A percentile compares a stretch with the other conserved stretches of the same genome.
These are phyloP conservation scores for Eucalyptus grandis DNA, from an alignment of 345 rosid genomes.

Conservation along the genomic window DNA sequence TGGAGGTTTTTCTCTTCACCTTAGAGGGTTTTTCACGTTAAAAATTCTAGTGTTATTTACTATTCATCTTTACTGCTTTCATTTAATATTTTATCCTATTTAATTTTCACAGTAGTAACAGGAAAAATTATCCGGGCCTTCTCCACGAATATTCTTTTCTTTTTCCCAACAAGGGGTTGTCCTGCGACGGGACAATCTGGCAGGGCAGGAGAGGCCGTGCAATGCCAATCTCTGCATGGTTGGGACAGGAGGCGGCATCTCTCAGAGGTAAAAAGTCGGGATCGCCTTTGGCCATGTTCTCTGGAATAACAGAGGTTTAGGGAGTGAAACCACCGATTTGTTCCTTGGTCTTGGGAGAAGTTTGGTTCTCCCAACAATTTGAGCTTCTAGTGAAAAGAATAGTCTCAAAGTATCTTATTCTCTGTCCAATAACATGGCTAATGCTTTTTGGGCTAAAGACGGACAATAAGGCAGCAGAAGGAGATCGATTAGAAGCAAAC, in stretches of 20 bases:
- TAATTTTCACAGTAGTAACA: too few species aligned
- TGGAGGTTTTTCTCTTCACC: too few species aligned
- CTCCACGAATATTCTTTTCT: too few species aligned
- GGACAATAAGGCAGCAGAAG: neutral
- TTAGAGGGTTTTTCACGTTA: too few species aligned
- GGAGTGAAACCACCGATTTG: neutral
- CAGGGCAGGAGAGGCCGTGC: neutral
- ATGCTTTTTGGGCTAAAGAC: neutral
- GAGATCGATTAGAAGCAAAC: neutral
- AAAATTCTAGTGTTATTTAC: too few species aligned
- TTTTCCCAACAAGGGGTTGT: neutral
- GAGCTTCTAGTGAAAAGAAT: neutral
- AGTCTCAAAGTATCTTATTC: neutral
- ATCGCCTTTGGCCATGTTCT: neutral
- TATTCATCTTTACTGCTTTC: too few species aligned
- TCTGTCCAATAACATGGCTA: neutral
- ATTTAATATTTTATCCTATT: too few species aligned
- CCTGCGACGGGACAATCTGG: neutral
- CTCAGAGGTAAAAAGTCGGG: neutral
- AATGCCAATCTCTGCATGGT: neutral
- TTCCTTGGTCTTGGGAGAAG: neutral
- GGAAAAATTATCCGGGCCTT: too few species aligned
- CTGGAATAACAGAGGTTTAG: neutral
- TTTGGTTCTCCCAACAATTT: neutral
- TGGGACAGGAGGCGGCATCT: neutral